Percentiles rank a stretch among this genome's conserved stretches.
phyloP scores from a whole-genome alignment of 2,329 filamentous ascomycete genomes.

The Dissoconium aciculare region DNA sequence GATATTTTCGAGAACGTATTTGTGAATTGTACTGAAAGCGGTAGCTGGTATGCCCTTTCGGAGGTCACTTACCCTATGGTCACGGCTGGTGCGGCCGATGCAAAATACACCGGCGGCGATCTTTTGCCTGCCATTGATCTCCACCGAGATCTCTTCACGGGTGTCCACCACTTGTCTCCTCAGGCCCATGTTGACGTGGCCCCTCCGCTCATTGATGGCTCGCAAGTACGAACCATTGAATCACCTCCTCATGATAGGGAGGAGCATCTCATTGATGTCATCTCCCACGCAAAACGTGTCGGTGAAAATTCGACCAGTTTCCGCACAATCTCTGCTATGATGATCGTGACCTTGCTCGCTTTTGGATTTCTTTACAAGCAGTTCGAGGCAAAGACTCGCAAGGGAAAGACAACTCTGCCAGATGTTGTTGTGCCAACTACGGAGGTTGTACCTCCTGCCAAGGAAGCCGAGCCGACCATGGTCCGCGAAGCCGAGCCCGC shows the following conservation, averaged over 20 bases:
- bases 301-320: background rate
- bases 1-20: conserved; percentile 43
- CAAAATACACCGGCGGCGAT: conserved; percentile 37
- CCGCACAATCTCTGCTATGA: conserved; percentile 1
- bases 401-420: background rate
- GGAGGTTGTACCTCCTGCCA: conserved; percentile 2
- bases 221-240: conserved; percentile 9
- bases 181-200: conserved; percentile 1
- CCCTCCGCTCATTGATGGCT: conserved; percentile 8
- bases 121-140: conserved; percentile 18
- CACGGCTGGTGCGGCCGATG: conserved; percentile 49
- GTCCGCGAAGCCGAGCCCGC: conserved; percentile 23
- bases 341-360: conserved; percentile 1
- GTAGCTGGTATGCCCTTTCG: conserved; percentile 88
- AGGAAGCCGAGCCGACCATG: conserved; percentile 6
- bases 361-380: conserved; percentile 5
- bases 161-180: conserved; percentile 18
- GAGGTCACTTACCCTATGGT: conserved; percentile 75
- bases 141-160: conserved; percentile 16
- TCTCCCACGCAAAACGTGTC: background rate
- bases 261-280: background rate
- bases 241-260: conserved; percentile 6
- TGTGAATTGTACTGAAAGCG: conserved; percentile 71
- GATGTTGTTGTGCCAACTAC: conserved; percentile 2
- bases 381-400: conserved; percentile 1